Evolutionary conservation across 495 filamentous ascomycete species (phyloP), one percentile per base, ranked within the genome.

Genomic region (Staphylotrichum tortipilum): DNA sequence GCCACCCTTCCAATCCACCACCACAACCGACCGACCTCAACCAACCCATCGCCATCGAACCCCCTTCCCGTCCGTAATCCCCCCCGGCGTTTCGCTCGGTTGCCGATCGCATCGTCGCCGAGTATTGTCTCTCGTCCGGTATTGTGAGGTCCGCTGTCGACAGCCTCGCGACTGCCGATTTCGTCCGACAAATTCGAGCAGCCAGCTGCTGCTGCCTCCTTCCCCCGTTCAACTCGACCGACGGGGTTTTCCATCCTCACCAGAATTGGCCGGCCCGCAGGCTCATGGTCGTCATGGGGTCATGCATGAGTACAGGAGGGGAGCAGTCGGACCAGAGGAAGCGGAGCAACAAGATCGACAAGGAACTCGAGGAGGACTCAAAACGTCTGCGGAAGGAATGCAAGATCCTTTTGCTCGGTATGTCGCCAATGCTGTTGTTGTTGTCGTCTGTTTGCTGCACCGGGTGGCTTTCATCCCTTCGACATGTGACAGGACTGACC

Each of bases 341-440:
- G 74, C 78, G 81, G 58, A 96, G 90, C 68, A 88, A 94, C 68
- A 81, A 81, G 66, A 98, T 98, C 59, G 92, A 98, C 67, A 82
- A 84, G 62, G 85, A 77, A 58, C 74, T 98, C 55, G 89, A 96
- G 64, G 92, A 97, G 65, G 94, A 97, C 63, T 88, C 88, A 33
- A 82, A 86, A 67, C 78, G 83, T 63, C 74, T 96, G 75, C 81
- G 89, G 58, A 78, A 88, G 70, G 92, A 98, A 85, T 97, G 92
- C 85, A 98, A 98, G 74, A 96, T 98, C 54, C 73, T 98, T 43
- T 72, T 98, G 37, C 74, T 98, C 50, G 92, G 92, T 97, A 79
- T 44, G 83, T 62, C 9, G 24, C n/a, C n/a, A n/a, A n/a, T n/a
- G n/a, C n/a, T n/a, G n/a, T n/a, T n/a, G n/a, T n/a, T n/a, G n/a